phyloP scores from a whole-genome alignment of 352 stramenopile genomes.

The Pythium monospermum region DNA sequence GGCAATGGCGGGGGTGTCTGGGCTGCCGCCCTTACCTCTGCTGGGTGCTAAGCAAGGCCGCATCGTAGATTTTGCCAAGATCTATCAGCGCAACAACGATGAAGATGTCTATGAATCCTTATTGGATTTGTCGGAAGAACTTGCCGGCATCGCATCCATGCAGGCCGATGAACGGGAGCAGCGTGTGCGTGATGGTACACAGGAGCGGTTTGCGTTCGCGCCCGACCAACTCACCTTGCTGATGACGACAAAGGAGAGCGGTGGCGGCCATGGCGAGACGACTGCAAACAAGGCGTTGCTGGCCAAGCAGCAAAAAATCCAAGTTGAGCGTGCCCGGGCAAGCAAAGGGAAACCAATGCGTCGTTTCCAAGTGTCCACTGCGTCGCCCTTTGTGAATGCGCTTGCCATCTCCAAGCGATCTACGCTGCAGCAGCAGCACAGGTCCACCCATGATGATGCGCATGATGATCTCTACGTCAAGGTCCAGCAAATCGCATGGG shows the following conservation, averaged over 20 bases:
- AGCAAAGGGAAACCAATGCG: conserved; percentile 68
- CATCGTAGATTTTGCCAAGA: conserved; percentile 52
- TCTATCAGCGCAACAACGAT: conserved; percentile 63
- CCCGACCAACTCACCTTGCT: conserved; percentile 63
- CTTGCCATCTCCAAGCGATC: too few relatives aligned
- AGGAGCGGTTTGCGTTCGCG: conserved; percentile 31
- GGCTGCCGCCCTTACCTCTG: conserved; percentile 15
- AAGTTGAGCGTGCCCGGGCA: conserved; percentile 11
- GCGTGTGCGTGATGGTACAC: conserved; percentile 18
- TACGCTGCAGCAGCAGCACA: conserved; percentile 12
- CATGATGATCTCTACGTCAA: conserved; percentile 69
- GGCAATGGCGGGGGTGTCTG: not conserved
- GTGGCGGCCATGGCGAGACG: conserved; percentile 25
- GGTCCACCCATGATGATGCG: conserved; percentile 17
- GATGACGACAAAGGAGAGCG: conserved; percentile 46
- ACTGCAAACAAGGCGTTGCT: conserved; percentile 39
- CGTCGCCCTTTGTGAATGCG: conserved; percentile 56
- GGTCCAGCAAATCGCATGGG: conserved; percentile 78
- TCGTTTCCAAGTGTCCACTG: conserved; percentile 51
- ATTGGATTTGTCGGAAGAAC: conserved; percentile 44
- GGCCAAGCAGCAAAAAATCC: conserved; percentile 27
- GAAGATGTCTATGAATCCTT: conserved; percentile 50
- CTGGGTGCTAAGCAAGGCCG: conserved; percentile 18
- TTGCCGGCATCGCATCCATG: conserved; percentile 34
- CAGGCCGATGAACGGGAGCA: conserved; percentile 26